Evolutionary conservation across 176 grass and related monocot genomes (phyloP).

Genomic region (Phyllostachys edulis): DNA sequence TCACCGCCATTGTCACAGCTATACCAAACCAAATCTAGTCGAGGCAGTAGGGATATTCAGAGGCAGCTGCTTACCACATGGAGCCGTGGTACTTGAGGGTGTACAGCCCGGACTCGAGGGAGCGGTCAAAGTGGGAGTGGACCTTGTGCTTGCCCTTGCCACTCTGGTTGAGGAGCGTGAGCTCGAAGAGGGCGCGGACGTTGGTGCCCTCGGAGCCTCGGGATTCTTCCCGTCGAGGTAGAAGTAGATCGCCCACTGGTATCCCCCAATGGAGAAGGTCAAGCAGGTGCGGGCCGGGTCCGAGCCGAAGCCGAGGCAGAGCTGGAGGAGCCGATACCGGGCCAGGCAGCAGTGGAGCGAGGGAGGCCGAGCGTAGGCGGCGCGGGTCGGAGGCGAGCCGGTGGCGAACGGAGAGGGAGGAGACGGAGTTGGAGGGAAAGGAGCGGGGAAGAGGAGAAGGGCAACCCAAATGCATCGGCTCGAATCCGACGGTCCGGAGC

Average conservation of each 20-base stretch:
- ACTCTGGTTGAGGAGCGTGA: conserved; percentile 73
- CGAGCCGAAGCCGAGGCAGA: too few relatives aligned
- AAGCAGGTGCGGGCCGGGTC: too few relatives aligned
- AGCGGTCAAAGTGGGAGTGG: conserved; percentile 83
- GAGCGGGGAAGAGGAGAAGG: too few relatives aligned
- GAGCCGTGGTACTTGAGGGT: conserved; percentile 86
- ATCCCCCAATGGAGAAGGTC: conserved; percentile 47
- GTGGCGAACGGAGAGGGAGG: too few relatives aligned
- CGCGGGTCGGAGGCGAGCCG: too few relatives aligned
- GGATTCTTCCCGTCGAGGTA: conserved; percentile 83
- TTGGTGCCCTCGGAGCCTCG: conserved; percentile 59
- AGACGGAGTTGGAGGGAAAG: too few relatives aligned
- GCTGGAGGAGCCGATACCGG: too few relatives aligned
- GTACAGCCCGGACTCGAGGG: conserved; percentile 75
- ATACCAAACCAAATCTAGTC: background rate
- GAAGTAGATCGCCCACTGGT: conserved; percentile 81
- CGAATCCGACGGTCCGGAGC: too few relatives aligned
- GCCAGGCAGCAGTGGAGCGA: too few relatives aligned
- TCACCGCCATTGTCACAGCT: background rate
- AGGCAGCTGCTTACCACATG: conserved; percentile 67
- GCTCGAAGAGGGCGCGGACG: conserved; percentile 68
- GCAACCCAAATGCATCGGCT: too few relatives aligned
- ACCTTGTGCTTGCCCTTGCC: conserved; percentile 85
- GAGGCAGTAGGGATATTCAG: background rate
- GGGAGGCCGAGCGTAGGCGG: too few relatives aligned